Base-by-base conservation (phyloP, 768 basidiomycete species). In the Agaricus sinodeliciosus region DNA sequence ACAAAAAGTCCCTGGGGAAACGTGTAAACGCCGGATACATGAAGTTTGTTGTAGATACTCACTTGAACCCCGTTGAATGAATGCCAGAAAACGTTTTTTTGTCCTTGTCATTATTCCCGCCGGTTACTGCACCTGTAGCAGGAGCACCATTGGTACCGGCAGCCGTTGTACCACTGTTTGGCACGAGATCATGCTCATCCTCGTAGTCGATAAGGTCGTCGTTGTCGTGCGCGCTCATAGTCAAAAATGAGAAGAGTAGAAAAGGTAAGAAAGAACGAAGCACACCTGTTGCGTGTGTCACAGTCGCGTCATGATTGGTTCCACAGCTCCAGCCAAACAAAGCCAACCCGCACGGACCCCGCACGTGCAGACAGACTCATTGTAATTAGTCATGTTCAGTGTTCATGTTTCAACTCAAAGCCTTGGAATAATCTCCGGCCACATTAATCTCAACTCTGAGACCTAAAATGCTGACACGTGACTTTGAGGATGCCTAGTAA, bases 41-140 rank as follows among this genome's bases (percentile, higher is more conserved):
- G n/a, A 19, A 25, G 40, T 9, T 49, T 37, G 19, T 45, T 16
- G 31, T 25, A 51, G 35, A 37, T 15, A 66, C 82, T 52, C 52
- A 94, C 94, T 96, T 83, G 74, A 99, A 99, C 54, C 96, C 96
- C 57, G 96, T 99, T n/a, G 94, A 94, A 77, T 99, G 96, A 63
- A 99, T 97, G 27, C 96, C 96, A 56, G 96, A 95, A 65, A 95
- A 97, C 69, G 95, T 96, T 82, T 94, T 95, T 79, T 93, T 92
- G 62, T 90, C 89, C 70, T 89, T 91, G 61, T 85, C 87, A 58
- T 80, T 84, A 55, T 73, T 82, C 42, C 78, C 76, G 54, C 73
- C 77, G 42, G 71, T 69, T 36, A 74, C 65, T 53, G 72, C 68
- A 39, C 76, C 69, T 42, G 48, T 31, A 31, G 31, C 53, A 36